Percentiles rank a stretch among this genome's conserved stretches.
phyloP scores from a whole-genome alignment of 140 eudicot species.

The Flaveria floridana region DNA sequence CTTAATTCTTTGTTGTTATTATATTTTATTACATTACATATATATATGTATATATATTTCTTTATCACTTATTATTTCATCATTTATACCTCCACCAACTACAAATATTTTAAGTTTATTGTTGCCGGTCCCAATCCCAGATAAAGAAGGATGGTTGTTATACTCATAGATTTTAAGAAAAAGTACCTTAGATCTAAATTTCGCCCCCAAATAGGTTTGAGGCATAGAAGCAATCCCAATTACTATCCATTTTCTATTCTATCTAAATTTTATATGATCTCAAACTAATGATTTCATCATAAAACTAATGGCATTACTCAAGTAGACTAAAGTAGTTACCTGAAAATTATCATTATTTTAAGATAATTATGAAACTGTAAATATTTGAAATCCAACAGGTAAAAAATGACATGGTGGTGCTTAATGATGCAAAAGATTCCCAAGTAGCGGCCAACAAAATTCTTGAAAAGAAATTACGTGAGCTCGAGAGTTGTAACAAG shows the following conservation, averaged over 20 bases:
- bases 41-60: neutral
- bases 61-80: neutral
- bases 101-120: neutral
- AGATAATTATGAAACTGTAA: neutral
- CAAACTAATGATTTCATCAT: neutral
- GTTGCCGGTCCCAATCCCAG: neutral
- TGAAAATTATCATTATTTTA: neutral
- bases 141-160: slow-evolving; percentile 1
- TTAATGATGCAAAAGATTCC: slow-evolving; percentile 35
- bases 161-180: neutral
- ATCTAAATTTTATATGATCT: neutral
- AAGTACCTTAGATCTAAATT: neutral
- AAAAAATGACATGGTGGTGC: slow-evolving; percentile 40
- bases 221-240: neutral
- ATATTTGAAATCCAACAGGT: slow-evolving; percentile 18
- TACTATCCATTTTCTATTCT: slow-evolving; percentile 3
- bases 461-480: slow-evolving; percentile 46
- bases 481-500: slow-evolving; percentile 50
- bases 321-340: neutral
- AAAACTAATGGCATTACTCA: neutral
- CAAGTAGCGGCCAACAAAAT: slow-evolving; percentile 49
- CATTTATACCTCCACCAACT: neutral
- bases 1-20: neutral
- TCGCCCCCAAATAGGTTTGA: neutral
- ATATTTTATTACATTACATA: too few species aligned